Conservation (phyloP, 257 asterid genomes). For the Ajuga chamaepitys region DNA sequence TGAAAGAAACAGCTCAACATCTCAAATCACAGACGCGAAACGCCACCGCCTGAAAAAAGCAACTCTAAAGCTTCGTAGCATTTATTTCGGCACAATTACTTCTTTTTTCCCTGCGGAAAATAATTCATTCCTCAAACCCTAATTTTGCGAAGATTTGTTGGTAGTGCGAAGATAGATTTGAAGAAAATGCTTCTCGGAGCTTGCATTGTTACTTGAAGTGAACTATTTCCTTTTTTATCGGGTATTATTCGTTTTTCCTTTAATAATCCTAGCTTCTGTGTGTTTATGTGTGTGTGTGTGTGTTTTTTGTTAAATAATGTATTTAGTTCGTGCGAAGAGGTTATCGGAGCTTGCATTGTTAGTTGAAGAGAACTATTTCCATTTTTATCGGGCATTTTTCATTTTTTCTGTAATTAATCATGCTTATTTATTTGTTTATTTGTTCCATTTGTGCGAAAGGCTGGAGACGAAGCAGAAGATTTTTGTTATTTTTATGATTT, state of each 20-base stretch:
- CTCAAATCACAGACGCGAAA: not conserved
- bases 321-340: not conserved
- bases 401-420: not conserved
- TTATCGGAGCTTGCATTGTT: conserved; percentile 6
- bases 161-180: not conserved
- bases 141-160: not conserved
- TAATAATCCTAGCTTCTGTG: no score
- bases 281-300: not conserved
- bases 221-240: not conserved
- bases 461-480: no score
- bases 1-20: not conserved
- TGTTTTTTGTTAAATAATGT: no score
- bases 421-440: not conserved
- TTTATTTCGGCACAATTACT: not conserved
- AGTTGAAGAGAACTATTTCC: not conserved
- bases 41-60: conserved; percentile 17
- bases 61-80: conserved; percentile 1
- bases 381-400: not conserved
- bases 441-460: not conserved
- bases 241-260: not conserved
- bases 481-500: not conserved
- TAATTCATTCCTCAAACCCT: conserved; percentile 24
- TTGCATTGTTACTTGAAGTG: not conserved
- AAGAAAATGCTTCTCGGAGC: not conserved
- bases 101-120: not conserved